phyloP scores from a whole-genome alignment of 331 rosid species.

The Pyracantha coccinea region DNA sequence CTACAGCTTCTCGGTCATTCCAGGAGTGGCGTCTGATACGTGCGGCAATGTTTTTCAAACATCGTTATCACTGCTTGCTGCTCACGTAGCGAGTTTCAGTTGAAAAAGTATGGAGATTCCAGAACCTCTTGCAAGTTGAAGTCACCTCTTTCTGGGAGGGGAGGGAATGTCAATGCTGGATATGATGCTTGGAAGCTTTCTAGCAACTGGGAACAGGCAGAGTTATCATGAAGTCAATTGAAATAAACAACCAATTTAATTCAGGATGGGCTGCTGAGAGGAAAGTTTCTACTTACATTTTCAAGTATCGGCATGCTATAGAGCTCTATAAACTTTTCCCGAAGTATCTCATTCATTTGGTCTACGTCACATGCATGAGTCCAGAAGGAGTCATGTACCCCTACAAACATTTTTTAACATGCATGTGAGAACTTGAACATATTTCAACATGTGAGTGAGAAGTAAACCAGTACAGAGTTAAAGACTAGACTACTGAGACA shows the following conservation, averaged over 20 bases:
- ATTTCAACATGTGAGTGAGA: background rate
- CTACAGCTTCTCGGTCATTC: background rate
- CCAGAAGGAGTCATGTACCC: constrained; percentile 93
- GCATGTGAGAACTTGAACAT: background rate
- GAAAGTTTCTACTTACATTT: constrained; percentile 42
- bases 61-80: background rate
- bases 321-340: constrained; percentile 76
- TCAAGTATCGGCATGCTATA: constrained; percentile 76
- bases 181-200: constrained; percentile 60
- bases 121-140: constrained; percentile 65
- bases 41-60: background rate
- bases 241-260: background rate
- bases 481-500: no score
- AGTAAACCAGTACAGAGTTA: background rate
- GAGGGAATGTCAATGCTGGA: constrained; percentile 60
- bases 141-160: constrained; percentile 67
- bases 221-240: constrained; percentile 5
- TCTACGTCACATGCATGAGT: constrained; percentile 84
- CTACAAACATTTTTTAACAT: constrained; percentile 29
- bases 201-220: constrained; percentile 44
- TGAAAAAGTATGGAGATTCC: constrained; percentile 78
- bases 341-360: constrained; percentile 64
- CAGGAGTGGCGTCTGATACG: background rate
- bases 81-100: constrained; percentile 25
- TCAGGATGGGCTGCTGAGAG: background rate